These are phyloP conservation scores for Kalaharituber pfeilii DNA, from an alignment of 2,329 filamentous ascomycete genomes.

Conservation along the genomic window DNA sequence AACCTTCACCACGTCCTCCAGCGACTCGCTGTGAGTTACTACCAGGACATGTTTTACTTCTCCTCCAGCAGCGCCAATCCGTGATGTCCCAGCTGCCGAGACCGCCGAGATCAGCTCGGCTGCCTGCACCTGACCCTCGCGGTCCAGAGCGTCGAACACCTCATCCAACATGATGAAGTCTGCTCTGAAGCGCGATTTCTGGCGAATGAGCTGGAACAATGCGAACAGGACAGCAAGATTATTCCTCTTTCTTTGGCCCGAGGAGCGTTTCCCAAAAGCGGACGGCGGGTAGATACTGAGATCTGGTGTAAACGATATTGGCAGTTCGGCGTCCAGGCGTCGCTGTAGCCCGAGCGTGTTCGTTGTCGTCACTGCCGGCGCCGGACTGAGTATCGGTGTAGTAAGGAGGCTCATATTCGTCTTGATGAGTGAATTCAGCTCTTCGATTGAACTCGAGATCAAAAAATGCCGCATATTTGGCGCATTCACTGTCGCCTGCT, in stretches of 20 bases:
- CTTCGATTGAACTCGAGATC: conserved; percentile 21
- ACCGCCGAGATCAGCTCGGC: conserved; percentile 13
- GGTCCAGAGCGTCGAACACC: conserved; percentile 26
- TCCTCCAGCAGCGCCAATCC: not conserved
- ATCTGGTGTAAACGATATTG: conserved; percentile 19
- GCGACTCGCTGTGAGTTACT: conserved; percentile 20
- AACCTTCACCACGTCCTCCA: not conserved
- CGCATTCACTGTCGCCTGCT: conserved; percentile 11
- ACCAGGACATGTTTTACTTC: conserved; percentile 18
- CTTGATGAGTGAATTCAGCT: conserved; percentile 23
- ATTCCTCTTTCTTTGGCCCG: conserved; percentile 27
- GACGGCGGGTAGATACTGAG: conserved; percentile 23
- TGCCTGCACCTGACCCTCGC: conserved; percentile 20
- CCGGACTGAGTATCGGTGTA: conserved; percentile 23
- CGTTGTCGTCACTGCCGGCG: conserved; percentile 17
- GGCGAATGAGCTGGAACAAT: conserved; percentile 23
- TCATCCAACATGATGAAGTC: conserved; percentile 27
- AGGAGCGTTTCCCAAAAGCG: conserved; percentile 23
- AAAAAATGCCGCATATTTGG: conserved; percentile 23
- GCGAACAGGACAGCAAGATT: conserved; percentile 27
- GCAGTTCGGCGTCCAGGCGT: not conserved
- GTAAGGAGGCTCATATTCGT: conserved; percentile 24
- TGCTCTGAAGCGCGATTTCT: conserved; percentile 23
- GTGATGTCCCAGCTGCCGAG: not conserved
- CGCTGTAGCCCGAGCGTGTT: not conserved